Percentiles rank a stretch among this genome's conserved stretches.
phyloP scores from a whole-genome alignment of 2,329 filamentous ascomycete species.

The Fusarium sp. region DNA sequence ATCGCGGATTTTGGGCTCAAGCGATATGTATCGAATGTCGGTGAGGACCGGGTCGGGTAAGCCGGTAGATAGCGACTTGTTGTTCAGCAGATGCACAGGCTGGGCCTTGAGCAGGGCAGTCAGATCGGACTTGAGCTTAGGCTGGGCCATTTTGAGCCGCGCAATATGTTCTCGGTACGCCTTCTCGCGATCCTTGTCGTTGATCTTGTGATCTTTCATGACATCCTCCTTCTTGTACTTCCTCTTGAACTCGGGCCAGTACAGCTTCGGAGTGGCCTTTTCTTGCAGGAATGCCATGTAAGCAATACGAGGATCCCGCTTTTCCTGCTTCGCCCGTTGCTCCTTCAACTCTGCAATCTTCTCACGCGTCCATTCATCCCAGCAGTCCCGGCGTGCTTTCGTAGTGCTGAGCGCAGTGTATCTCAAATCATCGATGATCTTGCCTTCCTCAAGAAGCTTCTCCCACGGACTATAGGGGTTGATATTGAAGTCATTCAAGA shows the following conservation, averaged over 20 bases:
- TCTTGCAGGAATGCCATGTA: constrained; percentile 85
- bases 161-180: constrained; percentile 79
- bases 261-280: constrained; percentile 88
- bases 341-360: constrained; percentile 79
- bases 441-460: constrained; percentile 83
- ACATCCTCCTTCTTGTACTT: constrained; percentile 85
- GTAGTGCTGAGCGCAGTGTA: constrained; percentile 88
- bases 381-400: constrained; percentile 82
- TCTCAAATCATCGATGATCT: constrained; percentile 83
- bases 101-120: constrained; percentile 71
- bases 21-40: constrained; percentile 76
- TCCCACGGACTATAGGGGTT: constrained; percentile 95
- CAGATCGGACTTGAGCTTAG: constrained; percentile 76
- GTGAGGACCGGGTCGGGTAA: constrained; percentile 72
- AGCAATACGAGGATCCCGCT: constrained; percentile 82
- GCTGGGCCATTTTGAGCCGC: constrained; percentile 72
- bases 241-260: constrained; percentile 96
- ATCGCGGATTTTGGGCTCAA: constrained; percentile 71
- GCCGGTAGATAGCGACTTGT: constrained; percentile 63
- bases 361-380: constrained; percentile 84
- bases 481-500: constrained; percentile 84
- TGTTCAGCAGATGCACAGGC: constrained; percentile 69
- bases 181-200: constrained; percentile 83
- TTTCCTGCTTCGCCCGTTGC: constrained; percentile 78
- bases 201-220: constrained; percentile 79